Evolutionary conservation across 805 yeast genomes (phyloP), one percentile per base, ranked within the genome.

Genomic region (Saccharomycopsis selenospora): DNA sequence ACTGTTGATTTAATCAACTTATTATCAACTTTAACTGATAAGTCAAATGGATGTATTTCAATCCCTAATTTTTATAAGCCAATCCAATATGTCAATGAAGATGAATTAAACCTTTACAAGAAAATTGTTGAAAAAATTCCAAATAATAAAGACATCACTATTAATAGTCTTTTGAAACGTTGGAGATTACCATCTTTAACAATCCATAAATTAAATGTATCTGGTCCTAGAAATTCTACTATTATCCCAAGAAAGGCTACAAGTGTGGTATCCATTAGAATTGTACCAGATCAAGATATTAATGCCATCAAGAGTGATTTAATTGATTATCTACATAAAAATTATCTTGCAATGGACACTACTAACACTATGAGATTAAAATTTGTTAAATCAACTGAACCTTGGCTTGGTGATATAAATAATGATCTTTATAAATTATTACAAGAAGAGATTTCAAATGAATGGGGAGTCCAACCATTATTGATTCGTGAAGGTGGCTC

Each of bases 401-500:
- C 97, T 2, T 91, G 99, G 99, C 67, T 91, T 7, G 98, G 97
- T 3, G 89, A 93, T 57, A 84, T 90, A 11, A 65, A 71, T 11
- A 89, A 86, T 59, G 72, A 72, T 40, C 87, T 90, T 1, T 93
- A 85, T 62, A 72, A 77, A 57, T 72, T 84, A 6, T 67, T 93
- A 29, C 71, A 73, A 47, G 67, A 76, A 22, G 87, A 85, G 45
- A 69, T 91, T 27, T 66, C 69, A 38, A 63, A 68, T 3, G 85
- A 80, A 48, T 91, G 99, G 99, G 79, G 76, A 0, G 66, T 71
- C 10, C 86, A 85, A 47, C 97, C 98, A 2, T 67, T 91, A 38
- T 82, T 80, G 52, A 86, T 93, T 27, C 77, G 98, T 55, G 99
- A 93, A 67, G 99, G 99, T 52, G 99, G 99, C 0, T 87, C 97